These are phyloP conservation scores for Mycena albidolilacea DNA, from an alignment of 768 basidiomycete species.

Conservation along the genomic window DNA sequence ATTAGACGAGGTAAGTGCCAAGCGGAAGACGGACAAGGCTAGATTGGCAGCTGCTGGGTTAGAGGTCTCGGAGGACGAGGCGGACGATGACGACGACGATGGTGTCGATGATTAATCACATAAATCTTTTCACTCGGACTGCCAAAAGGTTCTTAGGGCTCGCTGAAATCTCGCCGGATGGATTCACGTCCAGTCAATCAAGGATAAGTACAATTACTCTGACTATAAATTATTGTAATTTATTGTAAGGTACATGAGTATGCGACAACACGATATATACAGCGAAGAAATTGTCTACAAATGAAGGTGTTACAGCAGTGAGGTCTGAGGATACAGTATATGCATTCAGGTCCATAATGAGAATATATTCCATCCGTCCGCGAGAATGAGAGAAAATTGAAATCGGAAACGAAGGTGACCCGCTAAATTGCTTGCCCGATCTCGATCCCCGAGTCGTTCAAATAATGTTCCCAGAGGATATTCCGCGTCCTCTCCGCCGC, in stretches of 20 bases:
- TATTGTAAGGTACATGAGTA: constrained; percentile 10
- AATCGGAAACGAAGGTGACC: not conserved
- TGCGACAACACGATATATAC: constrained; percentile 18
- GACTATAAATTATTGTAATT: constrained; percentile 24
- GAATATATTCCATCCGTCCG: constrained; percentile 12
- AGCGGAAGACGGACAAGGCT: constrained; percentile 88
- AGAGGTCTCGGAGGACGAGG: constrained; percentile 96
- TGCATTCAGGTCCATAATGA: constrained; percentile 16
- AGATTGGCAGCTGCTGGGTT: constrained; percentile 79
- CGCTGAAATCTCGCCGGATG: not conserved
- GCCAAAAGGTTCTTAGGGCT: not conserved
- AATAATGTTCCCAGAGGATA: constrained; percentile 59
- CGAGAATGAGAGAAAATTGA: constrained; percentile 22
- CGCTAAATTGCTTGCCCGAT: constrained; percentile 53
- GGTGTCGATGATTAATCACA: constrained; percentile 51
- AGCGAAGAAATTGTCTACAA: constrained; percentile 1
- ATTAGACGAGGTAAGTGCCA: constrained; percentile 91
- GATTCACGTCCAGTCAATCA: not conserved
- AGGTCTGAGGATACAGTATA: constrained; percentile 18
- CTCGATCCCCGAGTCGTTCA: constrained; percentile 40
- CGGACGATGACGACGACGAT: constrained; percentile 75
- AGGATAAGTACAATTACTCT: constrained; percentile 2
- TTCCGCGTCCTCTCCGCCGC: constrained; percentile 55
- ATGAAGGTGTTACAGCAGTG: constrained; percentile 30
- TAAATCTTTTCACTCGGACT: constrained; percentile 5